Percentiles rank a stretch among this genome's conserved stretches.
phyloP scores from a whole-genome alignment of 805 yeast genomes.

The Candida montana region DNA sequence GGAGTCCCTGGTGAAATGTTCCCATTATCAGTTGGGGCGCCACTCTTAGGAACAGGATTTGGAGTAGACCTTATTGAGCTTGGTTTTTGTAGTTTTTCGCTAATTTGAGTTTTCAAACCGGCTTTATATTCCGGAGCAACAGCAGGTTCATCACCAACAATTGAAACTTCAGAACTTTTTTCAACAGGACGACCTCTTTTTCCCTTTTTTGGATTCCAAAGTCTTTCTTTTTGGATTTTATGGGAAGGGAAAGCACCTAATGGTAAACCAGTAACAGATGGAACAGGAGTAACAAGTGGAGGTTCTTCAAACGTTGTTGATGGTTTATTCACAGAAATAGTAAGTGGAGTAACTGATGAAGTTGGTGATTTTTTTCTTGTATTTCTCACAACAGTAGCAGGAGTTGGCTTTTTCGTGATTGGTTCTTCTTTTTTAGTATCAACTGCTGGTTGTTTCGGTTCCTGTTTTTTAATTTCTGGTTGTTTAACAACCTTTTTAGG shows the following conservation, averaged over 20 bases:
- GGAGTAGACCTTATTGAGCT: constrained; percentile 17
- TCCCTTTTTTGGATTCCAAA: constrained; percentile 40
- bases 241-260: constrained; percentile 62
- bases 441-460: no score
- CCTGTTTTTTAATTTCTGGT: no score
- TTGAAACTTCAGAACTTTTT: constrained; percentile 2
- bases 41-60: constrained; percentile 6
- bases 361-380: no score
- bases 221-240: constrained; percentile 50
- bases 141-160: background rate
- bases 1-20: constrained; percentile 10
- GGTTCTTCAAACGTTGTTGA: constrained; percentile 63
- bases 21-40: constrained; percentile 9
- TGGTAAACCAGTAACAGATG: constrained; percentile 69
- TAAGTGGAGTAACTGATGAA: no score
- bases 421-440: no score
- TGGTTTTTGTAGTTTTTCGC: constrained; percentile 17
- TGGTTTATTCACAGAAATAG: no score
- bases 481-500: no score
- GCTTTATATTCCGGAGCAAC: background rate
- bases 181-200: constrained; percentile 15
- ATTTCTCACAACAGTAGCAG: no score
- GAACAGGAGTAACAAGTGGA: constrained; percentile 44
- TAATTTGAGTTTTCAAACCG: constrained; percentile 12
- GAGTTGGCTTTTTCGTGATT: no score